Evolutionary conservation across 805 yeast species (phyloP).

Genomic region (Kurtzmaniella cleridarum): DNA sequence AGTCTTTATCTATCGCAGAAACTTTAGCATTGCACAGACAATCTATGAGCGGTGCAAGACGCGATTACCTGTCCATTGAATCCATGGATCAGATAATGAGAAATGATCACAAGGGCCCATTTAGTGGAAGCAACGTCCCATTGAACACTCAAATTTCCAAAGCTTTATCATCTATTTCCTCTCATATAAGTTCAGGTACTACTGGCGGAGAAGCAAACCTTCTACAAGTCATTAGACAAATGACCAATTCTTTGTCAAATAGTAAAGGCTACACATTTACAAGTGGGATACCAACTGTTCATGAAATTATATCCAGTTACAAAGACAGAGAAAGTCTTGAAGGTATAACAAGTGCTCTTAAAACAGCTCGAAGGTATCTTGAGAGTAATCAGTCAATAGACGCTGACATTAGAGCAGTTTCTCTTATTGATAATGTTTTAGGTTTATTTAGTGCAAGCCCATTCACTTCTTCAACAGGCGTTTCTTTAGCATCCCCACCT

Average conservation of each 20-base stretch:
- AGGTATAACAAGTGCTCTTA: constrained; percentile 24
- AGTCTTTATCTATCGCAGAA: constrained; percentile 51
- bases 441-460: constrained; percentile 8
- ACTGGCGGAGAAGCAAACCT: constrained; percentile 20
- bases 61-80: constrained; percentile 24
- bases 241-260: constrained; percentile 29
- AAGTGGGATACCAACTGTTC: constrained; percentile 10
- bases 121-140: constrained; percentile 2
- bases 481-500: neutral
- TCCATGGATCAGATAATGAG: constrained; percentile 20
- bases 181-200: constrained; percentile 20
- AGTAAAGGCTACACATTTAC: constrained; percentile 4
- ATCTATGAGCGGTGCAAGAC: constrained; percentile 28
- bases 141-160: constrained; percentile 26
- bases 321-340: constrained; percentile 16
- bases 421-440: constrained; percentile 20
- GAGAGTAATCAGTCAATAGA: constrained; percentile 9
- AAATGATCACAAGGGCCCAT: constrained; percentile 8
- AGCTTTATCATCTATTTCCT: constrained; percentile 27
- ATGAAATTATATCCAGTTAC: constrained; percentile 18
- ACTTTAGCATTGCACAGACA: constrained; percentile 52
- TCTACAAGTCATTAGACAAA: constrained; percentile 32
- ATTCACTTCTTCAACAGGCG: constrained; percentile 1
- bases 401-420: constrained; percentile 14
- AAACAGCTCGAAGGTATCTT: constrained; percentile 27